Conservation (phyloP, 768 basidiomycete genomes). For the Hypholoma fasciculare region DNA sequence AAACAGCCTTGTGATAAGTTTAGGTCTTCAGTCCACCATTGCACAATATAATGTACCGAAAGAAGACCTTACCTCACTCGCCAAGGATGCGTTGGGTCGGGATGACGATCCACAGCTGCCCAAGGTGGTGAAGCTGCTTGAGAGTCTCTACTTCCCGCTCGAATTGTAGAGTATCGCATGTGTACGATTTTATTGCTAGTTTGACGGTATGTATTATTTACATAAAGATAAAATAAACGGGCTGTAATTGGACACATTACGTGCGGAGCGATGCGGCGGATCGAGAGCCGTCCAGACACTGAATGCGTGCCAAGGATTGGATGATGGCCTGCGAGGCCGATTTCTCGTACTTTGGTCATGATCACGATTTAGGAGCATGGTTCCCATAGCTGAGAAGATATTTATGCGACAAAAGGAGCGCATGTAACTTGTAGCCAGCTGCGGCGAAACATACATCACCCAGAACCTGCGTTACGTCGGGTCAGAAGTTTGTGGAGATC, state of each 20-base stretch:
- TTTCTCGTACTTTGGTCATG: constrained; percentile 7
- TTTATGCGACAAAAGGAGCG: background rate
- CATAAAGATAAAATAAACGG: background rate
- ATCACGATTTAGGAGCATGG: constrained; percentile 10
- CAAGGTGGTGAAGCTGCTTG: constrained; percentile 49
- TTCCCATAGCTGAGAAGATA: constrained; percentile 11
- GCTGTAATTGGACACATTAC: background rate
- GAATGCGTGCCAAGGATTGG: background rate
- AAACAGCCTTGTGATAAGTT: constrained; percentile 54
- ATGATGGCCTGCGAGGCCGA: background rate
- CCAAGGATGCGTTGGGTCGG: constrained; percentile 45
- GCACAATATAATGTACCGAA: constrained; percentile 64
- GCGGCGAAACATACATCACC: background rate
- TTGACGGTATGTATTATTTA: no score
- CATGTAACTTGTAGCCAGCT: background rate
- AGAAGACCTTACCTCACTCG: constrained; percentile 53
- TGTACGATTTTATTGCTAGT: background rate
- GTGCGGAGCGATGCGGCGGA: background rate
- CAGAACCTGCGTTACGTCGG: constrained; percentile 10
- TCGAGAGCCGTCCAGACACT: constrained; percentile 14
- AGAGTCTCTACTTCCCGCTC: constrained; percentile 22
- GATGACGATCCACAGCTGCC: constrained; percentile 37
- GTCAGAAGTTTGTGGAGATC: constrained; percentile 1
- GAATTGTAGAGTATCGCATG: constrained; percentile 1
- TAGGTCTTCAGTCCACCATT: constrained; percentile 61